Conservation (phyloP, 1,284 basidiomycete species). For the Trametes polyzona region DNA sequence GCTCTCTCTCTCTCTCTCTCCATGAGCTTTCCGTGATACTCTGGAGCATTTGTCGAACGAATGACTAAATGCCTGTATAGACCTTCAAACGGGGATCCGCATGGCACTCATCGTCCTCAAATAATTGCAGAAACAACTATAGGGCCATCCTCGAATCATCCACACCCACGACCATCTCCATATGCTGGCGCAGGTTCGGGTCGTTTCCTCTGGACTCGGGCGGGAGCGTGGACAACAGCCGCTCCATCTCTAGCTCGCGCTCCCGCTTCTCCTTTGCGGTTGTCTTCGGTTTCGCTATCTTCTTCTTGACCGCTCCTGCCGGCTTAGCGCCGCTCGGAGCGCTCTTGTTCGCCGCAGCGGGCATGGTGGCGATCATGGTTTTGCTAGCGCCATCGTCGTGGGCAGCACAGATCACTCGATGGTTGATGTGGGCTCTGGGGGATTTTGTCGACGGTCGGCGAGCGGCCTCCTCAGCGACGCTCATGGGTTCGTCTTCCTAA, state of each 20-base stretch:
- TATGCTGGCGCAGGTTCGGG: slow-evolving; percentile 75
- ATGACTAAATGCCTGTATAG: too few relatives aligned
- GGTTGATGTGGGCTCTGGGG: slow-evolving; percentile 38
- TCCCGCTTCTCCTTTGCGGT: slow-evolving; percentile 85
- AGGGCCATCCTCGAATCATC: too few relatives aligned
- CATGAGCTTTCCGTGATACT: too few relatives aligned
- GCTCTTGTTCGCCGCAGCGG: slow-evolving; percentile 39
- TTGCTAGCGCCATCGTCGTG: slow-evolving; percentile 29
- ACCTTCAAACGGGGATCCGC: too few relatives aligned
- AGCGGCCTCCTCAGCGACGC: slow-evolving; percentile 30
- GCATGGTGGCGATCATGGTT: slow-evolving; percentile 38
- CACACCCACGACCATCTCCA: slow-evolving; percentile 84
- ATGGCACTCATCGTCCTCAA: too few relatives aligned
- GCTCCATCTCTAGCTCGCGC: slow-evolving; percentile 72
- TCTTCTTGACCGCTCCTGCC: slow-evolving; percentile 55
- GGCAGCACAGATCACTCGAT: slow-evolving; percentile 42
- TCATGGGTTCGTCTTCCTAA: slow-evolving; percentile 35
- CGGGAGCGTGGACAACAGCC: slow-evolving; percentile 79
- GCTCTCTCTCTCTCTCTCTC: too few relatives aligned
- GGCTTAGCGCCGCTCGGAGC: slow-evolving; percentile 24
- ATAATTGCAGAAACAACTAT: too few relatives aligned
- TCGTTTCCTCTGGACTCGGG: slow-evolving; percentile 91
- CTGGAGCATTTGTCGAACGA: too few relatives aligned
- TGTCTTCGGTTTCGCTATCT: slow-evolving; percentile 63
- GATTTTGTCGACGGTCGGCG: slow-evolving; percentile 39